A percentile compares a stretch with the other conserved stretches of the same genome.
Evolutionary conservation across 2,329 filamentous ascomycete species (phyloP).

Genomic region (Leptographium wingfieldii): DNA sequence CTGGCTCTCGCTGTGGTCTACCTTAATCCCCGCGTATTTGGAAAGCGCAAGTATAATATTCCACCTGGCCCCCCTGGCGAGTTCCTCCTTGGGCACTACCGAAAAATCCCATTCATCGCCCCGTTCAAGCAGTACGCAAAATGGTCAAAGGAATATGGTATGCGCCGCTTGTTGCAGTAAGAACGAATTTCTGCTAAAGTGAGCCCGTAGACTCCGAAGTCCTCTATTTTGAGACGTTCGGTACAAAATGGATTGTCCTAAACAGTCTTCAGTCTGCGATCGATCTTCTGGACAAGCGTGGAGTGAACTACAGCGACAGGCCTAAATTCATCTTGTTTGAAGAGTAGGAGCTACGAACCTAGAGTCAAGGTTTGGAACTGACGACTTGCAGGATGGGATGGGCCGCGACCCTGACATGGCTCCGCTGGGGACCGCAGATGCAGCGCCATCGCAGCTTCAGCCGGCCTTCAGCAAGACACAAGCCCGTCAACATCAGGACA

Average conservation of each 20-base stretch:
- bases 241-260: constrained; percentile 27
- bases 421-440: constrained; percentile 28
- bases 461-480: constrained; percentile 27
- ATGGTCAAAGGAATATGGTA: constrained; percentile 8
- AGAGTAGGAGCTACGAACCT: background rate
- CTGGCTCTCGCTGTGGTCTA: background rate
- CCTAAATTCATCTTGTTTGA: constrained; percentile 28
- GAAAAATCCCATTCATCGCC: constrained; percentile 7
- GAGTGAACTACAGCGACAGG: constrained; percentile 30
- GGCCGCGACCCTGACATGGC: constrained; percentile 32
- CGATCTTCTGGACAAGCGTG: constrained; percentile 32
- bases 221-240: constrained; percentile 18
- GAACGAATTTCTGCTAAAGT: background rate
- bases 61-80: constrained; percentile 5
- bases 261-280: constrained; percentile 28
- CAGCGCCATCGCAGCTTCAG: constrained; percentile 32
- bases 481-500: constrained; percentile 18
- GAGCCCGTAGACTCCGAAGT: constrained; percentile 13
- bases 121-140: constrained; percentile 10
- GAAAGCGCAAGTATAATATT: constrained; percentile 4
- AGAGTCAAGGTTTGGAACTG: too few species aligned
- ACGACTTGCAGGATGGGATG: constrained; percentile 25
- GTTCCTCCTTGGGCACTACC: constrained; percentile 8
- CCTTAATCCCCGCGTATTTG: background rate
- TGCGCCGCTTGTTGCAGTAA: background rate